phyloP scores from a whole-genome alignment of 768 basidiomycete genomes.

The Zangia roseola region DNA sequence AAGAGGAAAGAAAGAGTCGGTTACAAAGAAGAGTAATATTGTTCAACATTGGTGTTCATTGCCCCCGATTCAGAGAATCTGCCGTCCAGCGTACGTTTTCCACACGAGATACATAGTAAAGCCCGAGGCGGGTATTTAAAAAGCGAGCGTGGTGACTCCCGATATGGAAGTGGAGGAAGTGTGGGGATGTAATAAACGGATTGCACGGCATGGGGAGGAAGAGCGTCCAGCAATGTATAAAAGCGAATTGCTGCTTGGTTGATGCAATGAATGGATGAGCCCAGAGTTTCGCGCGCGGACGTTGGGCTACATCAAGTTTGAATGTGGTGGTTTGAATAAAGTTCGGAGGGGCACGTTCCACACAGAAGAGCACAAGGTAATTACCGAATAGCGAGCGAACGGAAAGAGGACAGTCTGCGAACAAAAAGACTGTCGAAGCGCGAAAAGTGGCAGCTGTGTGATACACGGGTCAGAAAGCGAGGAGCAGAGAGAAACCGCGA shows the following conservation, averaged over 20 bases:
- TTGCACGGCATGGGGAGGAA: slow-evolving; percentile 16
- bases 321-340: slow-evolving; percentile 14
- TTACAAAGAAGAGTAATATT: background rate
- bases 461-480: slow-evolving; percentile 31
- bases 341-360: slow-evolving; percentile 19
- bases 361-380: slow-evolving; percentile 24
- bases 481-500: slow-evolving; percentile 28
- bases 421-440: slow-evolving; percentile 25
- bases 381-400: slow-evolving; percentile 30
- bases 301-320: slow-evolving; percentile 19
- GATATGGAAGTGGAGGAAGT: background rate
- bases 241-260: slow-evolving; percentile 17
- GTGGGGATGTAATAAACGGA: slow-evolving; percentile 1
- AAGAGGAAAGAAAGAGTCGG: slow-evolving; percentile 13
- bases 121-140: slow-evolving; percentile 10
- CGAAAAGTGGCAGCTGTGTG: slow-evolving; percentile 28
- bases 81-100: slow-evolving; percentile 28
- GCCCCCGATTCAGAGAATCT: slow-evolving; percentile 9
- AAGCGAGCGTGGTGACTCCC: slow-evolving; percentile 23
- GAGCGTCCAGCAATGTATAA: slow-evolving; percentile 25
- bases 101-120: slow-evolving; percentile 24
- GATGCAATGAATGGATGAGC: slow-evolving; percentile 29
- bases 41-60: slow-evolving; percentile 29
- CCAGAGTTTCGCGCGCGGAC: slow-evolving; percentile 16
- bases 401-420: slow-evolving; percentile 24